Evolutionary conservation across 805 yeast genomes (phyloP).

Genomic region (Saccharomycopsis selenospora): DNA sequence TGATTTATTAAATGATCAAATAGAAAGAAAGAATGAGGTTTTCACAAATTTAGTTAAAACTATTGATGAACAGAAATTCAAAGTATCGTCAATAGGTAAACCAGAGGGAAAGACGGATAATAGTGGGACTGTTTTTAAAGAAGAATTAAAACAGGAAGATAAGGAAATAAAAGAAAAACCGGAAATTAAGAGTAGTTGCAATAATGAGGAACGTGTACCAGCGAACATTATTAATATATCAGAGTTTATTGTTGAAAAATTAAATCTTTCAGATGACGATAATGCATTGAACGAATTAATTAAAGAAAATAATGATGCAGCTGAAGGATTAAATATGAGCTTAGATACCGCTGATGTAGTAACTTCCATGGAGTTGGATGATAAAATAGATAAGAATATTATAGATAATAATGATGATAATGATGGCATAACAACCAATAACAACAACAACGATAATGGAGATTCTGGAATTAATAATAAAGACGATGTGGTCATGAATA

Average conservation of each 20-base stretch:
- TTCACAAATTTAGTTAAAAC: constrained; percentile 2
- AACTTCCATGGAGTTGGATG: background rate
- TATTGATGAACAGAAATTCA: constrained; percentile 1
- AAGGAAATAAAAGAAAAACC: background rate
- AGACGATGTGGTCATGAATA: background rate
- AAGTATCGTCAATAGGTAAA: background rate
- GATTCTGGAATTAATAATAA: background rate
- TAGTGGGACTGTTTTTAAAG: background rate
- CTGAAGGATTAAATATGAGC: background rate
- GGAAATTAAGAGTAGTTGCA: background rate
- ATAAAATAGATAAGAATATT: background rate
- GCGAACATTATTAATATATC: background rate
- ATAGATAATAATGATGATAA: constrained; percentile 3
- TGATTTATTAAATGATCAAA: constrained; percentile 12
- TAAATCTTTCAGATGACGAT: background rate
- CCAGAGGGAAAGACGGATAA: too few relatives aligned
- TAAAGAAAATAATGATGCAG: constrained; percentile 1
- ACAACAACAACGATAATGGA: background rate
- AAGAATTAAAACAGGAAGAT: too few relatives aligned
- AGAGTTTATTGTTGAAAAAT: background rate
- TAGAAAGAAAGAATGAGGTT: constrained; percentile 8
- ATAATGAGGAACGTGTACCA: background rate
- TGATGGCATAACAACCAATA: background rate
- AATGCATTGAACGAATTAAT: background rate
- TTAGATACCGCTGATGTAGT: background rate